Conservation (phyloP, 1,284 basidiomycete species). For the Vanrija pseudolonga region DNA sequence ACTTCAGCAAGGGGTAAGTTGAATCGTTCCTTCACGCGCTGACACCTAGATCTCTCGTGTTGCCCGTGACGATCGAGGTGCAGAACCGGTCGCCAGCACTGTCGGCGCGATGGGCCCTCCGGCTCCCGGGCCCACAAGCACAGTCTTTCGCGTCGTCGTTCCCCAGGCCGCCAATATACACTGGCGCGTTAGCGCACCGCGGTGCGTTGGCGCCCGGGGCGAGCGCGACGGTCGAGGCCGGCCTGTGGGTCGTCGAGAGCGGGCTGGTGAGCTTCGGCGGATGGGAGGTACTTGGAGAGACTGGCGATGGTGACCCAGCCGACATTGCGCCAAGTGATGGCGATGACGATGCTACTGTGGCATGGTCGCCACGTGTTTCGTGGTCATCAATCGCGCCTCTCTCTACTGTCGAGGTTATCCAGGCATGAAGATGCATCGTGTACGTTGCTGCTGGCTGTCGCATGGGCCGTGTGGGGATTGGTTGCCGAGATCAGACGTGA, state of each 20-base stretch:
- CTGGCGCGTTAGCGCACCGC: conserved; percentile 22
- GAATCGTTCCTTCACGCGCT: conserved; percentile 1
- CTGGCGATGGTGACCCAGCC: conserved; percentile 1
- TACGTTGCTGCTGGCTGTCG: no score
- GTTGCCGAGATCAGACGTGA: background rate
- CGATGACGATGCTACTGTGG: background rate
- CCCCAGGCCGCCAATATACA: conserved; percentile 11
- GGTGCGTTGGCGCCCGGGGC: conserved; percentile 25
- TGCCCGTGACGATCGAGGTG: conserved; percentile 59
- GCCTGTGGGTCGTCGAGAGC: conserved; percentile 27
- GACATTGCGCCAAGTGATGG: background rate
- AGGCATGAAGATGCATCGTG: background rate
- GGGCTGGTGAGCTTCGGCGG: conserved; percentile 26
- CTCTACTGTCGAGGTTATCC: conserved; percentile 1
- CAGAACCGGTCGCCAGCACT: conserved; percentile 55
- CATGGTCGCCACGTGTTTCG: conserved; percentile 6
- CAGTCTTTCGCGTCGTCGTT: background rate
- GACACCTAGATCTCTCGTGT: conserved; percentile 55
- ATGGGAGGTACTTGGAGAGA: conserved; percentile 26
- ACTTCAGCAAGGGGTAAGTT: conserved; percentile 65
- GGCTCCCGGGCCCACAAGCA: conserved; percentile 17
- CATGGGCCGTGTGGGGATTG: background rate
- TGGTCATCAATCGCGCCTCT: background rate
- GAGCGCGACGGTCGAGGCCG: conserved; percentile 5
- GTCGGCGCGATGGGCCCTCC: conserved; percentile 29